Evolutionary conservation across 2,329 filamentous ascomycete species (phyloP).

Genomic region (Bimuria novae-zelandiae): DNA sequence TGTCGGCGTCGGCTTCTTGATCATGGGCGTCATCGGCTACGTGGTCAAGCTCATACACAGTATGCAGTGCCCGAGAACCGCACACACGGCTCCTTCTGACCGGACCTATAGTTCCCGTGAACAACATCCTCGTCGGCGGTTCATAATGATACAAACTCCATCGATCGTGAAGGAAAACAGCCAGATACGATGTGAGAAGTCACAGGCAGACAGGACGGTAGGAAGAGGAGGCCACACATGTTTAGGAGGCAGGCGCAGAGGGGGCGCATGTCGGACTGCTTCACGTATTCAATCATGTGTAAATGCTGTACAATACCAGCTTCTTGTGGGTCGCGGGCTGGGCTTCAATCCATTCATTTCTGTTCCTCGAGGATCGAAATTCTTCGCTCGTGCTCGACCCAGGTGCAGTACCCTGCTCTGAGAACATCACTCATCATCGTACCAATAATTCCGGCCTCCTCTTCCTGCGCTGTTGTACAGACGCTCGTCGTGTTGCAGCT

Average conservation of each 20-base stretch:
- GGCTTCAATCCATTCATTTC: background rate
- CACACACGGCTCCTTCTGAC: background rate
- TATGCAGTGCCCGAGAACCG: background rate
- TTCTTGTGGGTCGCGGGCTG: background rate
- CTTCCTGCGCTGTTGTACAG: constrained; percentile 34
- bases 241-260: constrained; percentile 1
- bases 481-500: constrained; percentile 43
- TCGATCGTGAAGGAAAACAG: background rate
- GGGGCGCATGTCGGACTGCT: background rate
- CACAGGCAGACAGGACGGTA: background rate
- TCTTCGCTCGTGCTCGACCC: background rate
- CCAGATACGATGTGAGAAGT: background rate
- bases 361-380: background rate
- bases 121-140: constrained; percentile 57
- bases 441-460: constrained; percentile 29
- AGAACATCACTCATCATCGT: constrained; percentile 26
- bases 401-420: background rate
- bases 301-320: background rate
- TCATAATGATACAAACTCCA: constrained; percentile 30
- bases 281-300: constrained; percentile 4
- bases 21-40: constrained; percentile 60
- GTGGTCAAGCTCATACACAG: constrained; percentile 58
- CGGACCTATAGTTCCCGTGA: constrained; percentile 48
- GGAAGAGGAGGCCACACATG: background rate
- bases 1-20: constrained; percentile 57